phyloP scores from a whole-genome alignment of 2,329 filamentous ascomycete genomes.

The Monosporascus sp. region DNA sequence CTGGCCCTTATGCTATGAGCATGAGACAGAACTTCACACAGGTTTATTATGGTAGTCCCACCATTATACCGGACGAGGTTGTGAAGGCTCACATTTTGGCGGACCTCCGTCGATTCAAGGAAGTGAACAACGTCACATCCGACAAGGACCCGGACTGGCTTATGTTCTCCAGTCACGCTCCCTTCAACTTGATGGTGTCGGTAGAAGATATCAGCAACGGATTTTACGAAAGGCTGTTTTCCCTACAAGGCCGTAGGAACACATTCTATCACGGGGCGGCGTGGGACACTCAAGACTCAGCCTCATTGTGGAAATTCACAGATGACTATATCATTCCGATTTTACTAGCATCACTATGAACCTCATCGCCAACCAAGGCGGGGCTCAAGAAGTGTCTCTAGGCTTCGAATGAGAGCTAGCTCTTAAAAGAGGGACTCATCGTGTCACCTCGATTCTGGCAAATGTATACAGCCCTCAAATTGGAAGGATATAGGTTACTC shows the following conservation, averaged over 20 bases:
- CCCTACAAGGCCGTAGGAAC: conserved; percentile 6
- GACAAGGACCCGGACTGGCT: conserved; percentile 6
- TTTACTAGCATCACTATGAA: neutral
- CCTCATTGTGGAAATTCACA: conserved; percentile 7
- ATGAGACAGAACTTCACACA: neutral
- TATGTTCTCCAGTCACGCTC: conserved; percentile 6
- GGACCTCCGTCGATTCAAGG: neutral
- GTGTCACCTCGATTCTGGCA: too few relatives aligned
- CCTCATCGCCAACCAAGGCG: too few relatives aligned
- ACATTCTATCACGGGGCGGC: conserved; percentile 8
- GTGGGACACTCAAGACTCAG: conserved; percentile 8
- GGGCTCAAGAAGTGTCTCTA: too few relatives aligned
- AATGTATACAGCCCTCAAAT: too few relatives aligned
- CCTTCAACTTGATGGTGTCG: conserved; percentile 11
- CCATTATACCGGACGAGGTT: conserved; percentile 1
- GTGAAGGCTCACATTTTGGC: conserved; percentile 6
- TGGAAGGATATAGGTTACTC: too few relatives aligned
- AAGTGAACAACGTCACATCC: neutral
- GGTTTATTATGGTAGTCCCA: conserved; percentile 7
- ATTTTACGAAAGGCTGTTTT: conserved; percentile 4
- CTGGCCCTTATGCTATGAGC: neutral
- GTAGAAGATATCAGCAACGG: conserved; percentile 7
- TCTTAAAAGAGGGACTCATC: too few relatives aligned
- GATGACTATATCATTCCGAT: conserved; percentile 4
- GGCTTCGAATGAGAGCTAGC: too few relatives aligned